Evolutionary conservation across 2,329 filamentous ascomycete species (phyloP), one percentile per base, ranked within the genome.

Genomic region (Clarireedia monteithiana): DNA sequence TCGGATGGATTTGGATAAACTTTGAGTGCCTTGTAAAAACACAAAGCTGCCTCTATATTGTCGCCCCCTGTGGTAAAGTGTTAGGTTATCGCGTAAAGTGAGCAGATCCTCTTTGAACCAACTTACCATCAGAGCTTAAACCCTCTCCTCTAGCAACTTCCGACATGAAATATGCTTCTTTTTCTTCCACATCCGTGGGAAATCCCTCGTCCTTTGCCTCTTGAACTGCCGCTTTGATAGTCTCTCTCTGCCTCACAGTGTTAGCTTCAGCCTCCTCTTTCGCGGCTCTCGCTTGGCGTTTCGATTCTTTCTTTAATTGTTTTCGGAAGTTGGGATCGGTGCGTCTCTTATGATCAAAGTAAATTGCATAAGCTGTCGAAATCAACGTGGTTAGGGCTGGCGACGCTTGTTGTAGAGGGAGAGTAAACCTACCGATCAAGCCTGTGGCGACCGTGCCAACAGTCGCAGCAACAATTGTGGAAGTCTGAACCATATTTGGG

Each of bases 11-110:
- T 88, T 52, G 94, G 94, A 76, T 99, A 99, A 66, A 97, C 94
- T 82, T 99, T 99, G 64, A 99, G 82, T 46, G 91, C 94, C 80
- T 91, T 95, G 83, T 97, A 99, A 77, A 99, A 99, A 73, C 89
- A 90, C 59, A 97, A 77, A 48, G 94, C 92, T 51, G 94, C 89
- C 63, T 96, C 91, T 58, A 96, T 73, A 42, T 80, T 77, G 69
- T 85, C 82, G 63, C 82, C 75, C 64, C 85, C 85, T 88, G 64
- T 60, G 60, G 39, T 56, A 51, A 38, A 47, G 52, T 48, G 45
- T 56, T 46, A 56, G 42, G 10, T 44, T 27, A 20, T 46, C 10
- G 23, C 24, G 6, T 23, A 23, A 26, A 15, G 14, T 24, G 23
- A 39, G 5, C n/a, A 46, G 6, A 17, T 47, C 9, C 27, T 38